Evolutionary conservation across 352 stramenopile species (phyloP).

Genomic region (Thalassiosira sp.): DNA sequence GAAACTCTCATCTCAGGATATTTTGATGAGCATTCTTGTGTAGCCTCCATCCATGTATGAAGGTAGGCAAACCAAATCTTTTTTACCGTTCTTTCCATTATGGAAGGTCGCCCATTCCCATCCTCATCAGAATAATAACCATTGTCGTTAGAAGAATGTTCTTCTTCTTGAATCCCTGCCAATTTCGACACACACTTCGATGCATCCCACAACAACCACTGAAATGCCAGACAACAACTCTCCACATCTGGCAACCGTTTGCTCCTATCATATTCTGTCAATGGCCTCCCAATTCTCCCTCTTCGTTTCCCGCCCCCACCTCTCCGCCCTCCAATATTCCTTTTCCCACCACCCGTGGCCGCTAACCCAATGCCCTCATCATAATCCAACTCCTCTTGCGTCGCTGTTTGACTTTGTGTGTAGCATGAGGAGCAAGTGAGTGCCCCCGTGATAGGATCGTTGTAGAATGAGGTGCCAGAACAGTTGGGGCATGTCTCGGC

Average conservation of each 20-base stretch:
- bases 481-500: conserved; percentile 66
- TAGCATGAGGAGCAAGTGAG: conserved; percentile 68
- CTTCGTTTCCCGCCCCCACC: not conserved
- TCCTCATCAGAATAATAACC: conserved; percentile 19
- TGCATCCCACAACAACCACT: conserved; percentile 60
- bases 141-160: conserved; percentile 3
- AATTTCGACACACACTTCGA: conserved; percentile 48
- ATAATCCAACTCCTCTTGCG: conserved; percentile 68
- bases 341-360: conserved; percentile 4
- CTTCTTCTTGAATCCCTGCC: conserved; percentile 37
- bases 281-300: conserved; percentile 1
- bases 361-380: conserved; percentile 54
- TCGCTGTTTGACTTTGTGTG: conserved; percentile 64
- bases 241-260: conserved; percentile 48
- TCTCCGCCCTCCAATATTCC: not conserved
- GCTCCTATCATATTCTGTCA: conserved; percentile 57
- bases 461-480: conserved; percentile 56
- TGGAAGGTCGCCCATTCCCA: conserved; percentile 7
- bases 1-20: conserved; percentile 76
- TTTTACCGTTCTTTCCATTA: conserved; percentile 42
- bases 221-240: conserved; percentile 65
- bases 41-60: conserved; percentile 59
- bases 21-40: conserved; percentile 42
- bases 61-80: conserved; percentile 71
- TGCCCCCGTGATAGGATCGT: conserved; percentile 52